Percentiles rank a stretch among this genome's conserved stretches.
These are phyloP conservation scores for Citrus mangshanensis DNA, from an alignment of 345 rosid genomes.

Conservation along the genomic window DNA sequence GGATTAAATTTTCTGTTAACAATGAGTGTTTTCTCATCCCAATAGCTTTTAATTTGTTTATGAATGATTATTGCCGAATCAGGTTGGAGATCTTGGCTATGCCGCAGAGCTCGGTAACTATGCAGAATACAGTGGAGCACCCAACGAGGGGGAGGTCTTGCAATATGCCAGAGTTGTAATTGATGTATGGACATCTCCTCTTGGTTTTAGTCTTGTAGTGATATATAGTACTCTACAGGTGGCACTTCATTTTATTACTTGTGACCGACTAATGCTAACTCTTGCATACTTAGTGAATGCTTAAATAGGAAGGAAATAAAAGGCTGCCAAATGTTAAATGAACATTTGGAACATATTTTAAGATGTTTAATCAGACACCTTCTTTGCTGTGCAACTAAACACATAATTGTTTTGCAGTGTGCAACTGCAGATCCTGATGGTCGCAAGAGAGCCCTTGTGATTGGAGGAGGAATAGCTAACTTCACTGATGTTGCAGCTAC, in stretches of 20 bases:
- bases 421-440: constrained; percentile 93
- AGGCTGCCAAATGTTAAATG: not conserved
- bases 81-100: constrained; percentile 96
- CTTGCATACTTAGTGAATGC: not conserved
- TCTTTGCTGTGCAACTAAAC: not conserved
- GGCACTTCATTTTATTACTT: not conserved
- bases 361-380: not conserved
- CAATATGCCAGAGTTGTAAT: constrained; percentile 98
- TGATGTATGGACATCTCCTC: constrained; percentile 48
- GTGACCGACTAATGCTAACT: not conserved
- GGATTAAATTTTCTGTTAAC: not conserved
- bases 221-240: not conserved
- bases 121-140: constrained; percentile 98
- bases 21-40: not conserved
- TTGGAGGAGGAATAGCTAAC: constrained; percentile 98
- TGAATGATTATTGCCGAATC: constrained; percentile 13
- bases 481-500: constrained; percentile 97
- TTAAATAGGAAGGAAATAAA: not conserved
- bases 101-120: constrained; percentile 91
- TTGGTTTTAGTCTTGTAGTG: not conserved
- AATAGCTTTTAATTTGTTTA: constrained; percentile 4
- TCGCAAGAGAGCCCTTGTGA: constrained; percentile 75
- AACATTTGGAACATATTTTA: not conserved
- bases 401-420: constrained; percentile 45
- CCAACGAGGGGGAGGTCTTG: constrained; percentile 94